These are phyloP conservation scores for Centella asiatica DNA, from an alignment of 129 eudicot genomes.

Conservation along the genomic window DNA sequence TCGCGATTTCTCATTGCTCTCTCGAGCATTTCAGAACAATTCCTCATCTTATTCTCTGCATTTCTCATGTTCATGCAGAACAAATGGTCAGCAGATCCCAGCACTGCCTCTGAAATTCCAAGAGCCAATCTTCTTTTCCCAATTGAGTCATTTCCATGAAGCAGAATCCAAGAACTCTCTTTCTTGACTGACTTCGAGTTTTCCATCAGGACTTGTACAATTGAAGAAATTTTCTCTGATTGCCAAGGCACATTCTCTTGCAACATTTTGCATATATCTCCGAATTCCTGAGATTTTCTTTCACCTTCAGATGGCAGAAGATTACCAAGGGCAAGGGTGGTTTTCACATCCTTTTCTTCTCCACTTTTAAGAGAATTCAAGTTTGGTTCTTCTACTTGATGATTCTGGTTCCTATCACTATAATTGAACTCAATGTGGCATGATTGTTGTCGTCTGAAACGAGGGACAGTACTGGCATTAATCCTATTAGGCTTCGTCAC, in stretches of 20 bases:
- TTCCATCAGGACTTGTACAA: conserved; percentile 34
- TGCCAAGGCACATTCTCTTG: conserved; percentile 84
- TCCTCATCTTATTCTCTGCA: conserved; percentile 13
- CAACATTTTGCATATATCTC: conserved; percentile 26
- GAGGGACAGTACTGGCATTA: conserved; percentile 36
- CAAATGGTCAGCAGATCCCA: conserved; percentile 47
- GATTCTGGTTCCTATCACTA: conserved; percentile 22
- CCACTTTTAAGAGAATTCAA: conserved; percentile 63
- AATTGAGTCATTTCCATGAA: conserved; percentile 60
- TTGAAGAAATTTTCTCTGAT: conserved; percentile 34
- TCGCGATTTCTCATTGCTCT: conserved; percentile 44
- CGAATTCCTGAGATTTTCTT: neutral
- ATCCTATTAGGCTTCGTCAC: conserved; percentile 25
- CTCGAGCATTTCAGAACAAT: conserved; percentile 24
- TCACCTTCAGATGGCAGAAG: conserved; percentile 15
- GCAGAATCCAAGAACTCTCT: conserved; percentile 36
- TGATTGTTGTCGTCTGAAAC: conserved; percentile 80
- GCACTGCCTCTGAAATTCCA: conserved; percentile 45
- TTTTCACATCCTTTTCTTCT: conserved; percentile 52
- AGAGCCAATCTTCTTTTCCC: conserved; percentile 60
- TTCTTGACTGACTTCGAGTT: conserved; percentile 20
- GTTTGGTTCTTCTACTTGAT: conserved; percentile 40
- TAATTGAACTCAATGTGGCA: conserved; percentile 75
- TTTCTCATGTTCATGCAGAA: conserved; percentile 42
- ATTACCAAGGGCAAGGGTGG: conserved; percentile 73